Evolutionary conservation across 208 protist species (phyloP).

Genomic region (Naegleria lovaniensis): DNA sequence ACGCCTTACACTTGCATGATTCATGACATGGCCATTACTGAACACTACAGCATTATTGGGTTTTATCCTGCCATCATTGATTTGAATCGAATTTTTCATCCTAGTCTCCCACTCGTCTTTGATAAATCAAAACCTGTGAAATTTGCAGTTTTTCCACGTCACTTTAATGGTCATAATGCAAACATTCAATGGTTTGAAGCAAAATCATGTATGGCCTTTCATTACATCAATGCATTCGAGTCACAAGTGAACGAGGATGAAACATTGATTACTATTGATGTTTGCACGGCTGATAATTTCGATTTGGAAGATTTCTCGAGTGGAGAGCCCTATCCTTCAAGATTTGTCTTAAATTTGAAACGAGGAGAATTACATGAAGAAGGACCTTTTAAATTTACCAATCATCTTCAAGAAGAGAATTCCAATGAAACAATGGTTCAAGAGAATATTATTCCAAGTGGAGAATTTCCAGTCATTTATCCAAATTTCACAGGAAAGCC

Average conservation of each 20-base stretch:
- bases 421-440: too few species aligned
- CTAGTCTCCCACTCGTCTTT: not conserved
- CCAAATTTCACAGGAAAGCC: not conserved
- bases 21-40: conserved; percentile 35
- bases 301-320: not conserved
- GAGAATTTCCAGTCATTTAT: not conserved
- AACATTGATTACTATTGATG: not conserved
- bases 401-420: too few species aligned
- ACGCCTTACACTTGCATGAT: conserved; percentile 13
- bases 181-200: conserved; percentile 1
- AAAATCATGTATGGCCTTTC: not conserved
- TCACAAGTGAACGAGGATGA: not conserved
- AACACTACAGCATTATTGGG: conserved; percentile 28
- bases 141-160: conserved; percentile 23
- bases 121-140: not conserved
- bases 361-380: not conserved
- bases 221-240: conserved; percentile 29
- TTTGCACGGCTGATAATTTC: not conserved
- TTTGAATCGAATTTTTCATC: not conserved
- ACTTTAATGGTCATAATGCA: not conserved
- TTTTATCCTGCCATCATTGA: conserved; percentile 11
- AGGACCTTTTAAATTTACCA: not conserved
- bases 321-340: not conserved
- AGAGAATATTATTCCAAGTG: not conserved
- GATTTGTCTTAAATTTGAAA: not conserved